Base-by-base conservation (phyloP, 2,329 filamentous ascomycete genomes). In the Paramyrothecium sp. region DNA sequence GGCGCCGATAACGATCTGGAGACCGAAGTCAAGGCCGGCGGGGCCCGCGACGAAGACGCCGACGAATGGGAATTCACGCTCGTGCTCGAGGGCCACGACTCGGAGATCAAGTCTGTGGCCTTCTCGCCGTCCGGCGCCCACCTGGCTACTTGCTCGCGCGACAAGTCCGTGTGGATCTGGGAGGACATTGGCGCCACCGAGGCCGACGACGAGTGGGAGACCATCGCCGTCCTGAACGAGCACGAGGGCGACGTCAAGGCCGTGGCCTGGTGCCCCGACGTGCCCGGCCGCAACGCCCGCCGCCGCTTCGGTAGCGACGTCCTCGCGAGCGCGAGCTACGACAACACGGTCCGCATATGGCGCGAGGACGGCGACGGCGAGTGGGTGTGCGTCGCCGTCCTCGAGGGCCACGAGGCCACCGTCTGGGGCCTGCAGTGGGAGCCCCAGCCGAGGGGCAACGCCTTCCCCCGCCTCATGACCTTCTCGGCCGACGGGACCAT, bases 121-220 rank as follows among this genome's bases (percentile, higher is more conserved):
- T 96, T 92, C 77, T 87, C 83, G 19, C 87, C 90, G 0, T 85
- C 85, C 0, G 90, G 90, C 1, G 85, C 89, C 60, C 88, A 92
- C 66, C 82, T 99, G 4, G 95, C 95, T 7, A 97, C 93, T 0
- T 97, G 93, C 74, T 90, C 87, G 54, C 84, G 95, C 52, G 95
- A 99, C 72, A 98, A 98, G 78, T 90, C 86, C 17, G 91, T 98
- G 19, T 99, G 95, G 95, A 91, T 99, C 66, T 99, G 95, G 95
- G 95, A 99, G 75, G 95, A 98, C 71, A 84, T 97, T 55, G 84
- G 85, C 44, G 75, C 76, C 10, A 76, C 78, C 56, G 89, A 90
- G 63, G 90, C 89, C 17, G 93, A 96, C 56, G 94, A 97, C 71
- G 95, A 98, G 71, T 98, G 93, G 79, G 95, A 99, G 81, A 98